Conservation (phyloP, 2,329 filamentous ascomycete genomes). For the Neopestalotiopsis sp. region DNA sequence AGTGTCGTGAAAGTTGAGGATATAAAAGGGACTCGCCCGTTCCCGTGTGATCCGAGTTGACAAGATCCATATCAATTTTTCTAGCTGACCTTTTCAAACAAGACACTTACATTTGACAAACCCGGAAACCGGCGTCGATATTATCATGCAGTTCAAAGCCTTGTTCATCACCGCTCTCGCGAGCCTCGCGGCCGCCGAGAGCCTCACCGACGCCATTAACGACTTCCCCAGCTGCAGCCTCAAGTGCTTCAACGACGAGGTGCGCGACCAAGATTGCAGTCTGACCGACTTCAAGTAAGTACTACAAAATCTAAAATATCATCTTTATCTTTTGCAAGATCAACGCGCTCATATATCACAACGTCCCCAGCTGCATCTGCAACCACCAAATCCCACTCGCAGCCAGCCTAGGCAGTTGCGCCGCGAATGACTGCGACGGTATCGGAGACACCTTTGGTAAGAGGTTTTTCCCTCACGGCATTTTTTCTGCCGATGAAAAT, state of each 20-base stretch:
- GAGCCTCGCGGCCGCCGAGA: not conserved
- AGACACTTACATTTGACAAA: not conserved
- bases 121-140: not conserved
- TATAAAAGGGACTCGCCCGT: not conserved
- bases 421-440: not conserved
- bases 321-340: too few species aligned
- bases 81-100: too few species aligned
- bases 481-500: too few species aligned
- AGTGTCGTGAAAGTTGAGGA: not conserved
- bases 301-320: too few species aligned
- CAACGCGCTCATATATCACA: too few species aligned
- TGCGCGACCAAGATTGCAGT: not conserved
- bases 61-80: too few species aligned
- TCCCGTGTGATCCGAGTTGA: too few species aligned
- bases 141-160: not conserved
- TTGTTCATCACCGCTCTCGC: not conserved
- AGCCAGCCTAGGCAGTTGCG: not conserved
- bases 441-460: not conserved
- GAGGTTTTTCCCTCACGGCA: too few species aligned
- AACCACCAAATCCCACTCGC: not conserved
- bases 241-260: not conserved
- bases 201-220: not conserved
- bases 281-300: not conserved
- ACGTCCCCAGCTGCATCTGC: constrained; percentile 9
- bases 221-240: constrained; percentile 7